These are phyloP conservation scores for Xerocomus potaroensis DNA, from an alignment of 768 basidiomycete genomes.

Conservation along the genomic window DNA sequence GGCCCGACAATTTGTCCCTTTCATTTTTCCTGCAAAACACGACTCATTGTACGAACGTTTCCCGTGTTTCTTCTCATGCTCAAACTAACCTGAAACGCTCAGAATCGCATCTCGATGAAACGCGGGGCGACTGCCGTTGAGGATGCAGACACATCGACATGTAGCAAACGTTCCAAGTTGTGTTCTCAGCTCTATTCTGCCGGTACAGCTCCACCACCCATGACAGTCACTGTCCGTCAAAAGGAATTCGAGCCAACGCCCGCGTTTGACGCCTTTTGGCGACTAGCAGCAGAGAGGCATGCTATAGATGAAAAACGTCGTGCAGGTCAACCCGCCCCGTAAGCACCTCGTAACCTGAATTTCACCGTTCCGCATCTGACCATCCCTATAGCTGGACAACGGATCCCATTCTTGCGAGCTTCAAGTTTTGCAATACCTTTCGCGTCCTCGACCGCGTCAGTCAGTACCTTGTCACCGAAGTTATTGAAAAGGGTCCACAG, in stretches of 20 bases:
- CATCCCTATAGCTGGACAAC: slow-evolving; percentile 56
- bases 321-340: slow-evolving; percentile 49
- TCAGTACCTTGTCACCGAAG: slow-evolving; percentile 65
- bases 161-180: slow-evolving; percentile 24
- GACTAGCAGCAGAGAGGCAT: slow-evolving; percentile 53
- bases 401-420: slow-evolving; percentile 50
- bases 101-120: slow-evolving; percentile 18
- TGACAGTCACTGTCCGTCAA: slow-evolving; percentile 35
- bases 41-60: neutral
- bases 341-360: slow-evolving; percentile 23
- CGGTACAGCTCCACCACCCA: slow-evolving; percentile 15
- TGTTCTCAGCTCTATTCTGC: slow-evolving; percentile 16
- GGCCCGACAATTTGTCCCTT: neutral
- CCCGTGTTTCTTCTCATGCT: neutral
- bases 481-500: slow-evolving; percentile 66
- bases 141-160: slow-evolving; percentile 6
- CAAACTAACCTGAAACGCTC: neutral
- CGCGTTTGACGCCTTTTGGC: slow-evolving; percentile 61
- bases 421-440: slow-evolving; percentile 71
- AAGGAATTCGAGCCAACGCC: slow-evolving; percentile 41
- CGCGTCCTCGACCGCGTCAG: slow-evolving; percentile 68
- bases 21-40: slow-evolving; percentile 7
- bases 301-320: slow-evolving; percentile 53
- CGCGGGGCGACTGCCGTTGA: slow-evolving; percentile 13
- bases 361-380: slow-evolving; percentile 12